Percentiles rank a stretch among this genome's conserved stretches.
These are phyloP conservation scores for Phaeolepiota aurea DNA, from an alignment of 768 basidiomycete species.

Conservation along the genomic window DNA sequence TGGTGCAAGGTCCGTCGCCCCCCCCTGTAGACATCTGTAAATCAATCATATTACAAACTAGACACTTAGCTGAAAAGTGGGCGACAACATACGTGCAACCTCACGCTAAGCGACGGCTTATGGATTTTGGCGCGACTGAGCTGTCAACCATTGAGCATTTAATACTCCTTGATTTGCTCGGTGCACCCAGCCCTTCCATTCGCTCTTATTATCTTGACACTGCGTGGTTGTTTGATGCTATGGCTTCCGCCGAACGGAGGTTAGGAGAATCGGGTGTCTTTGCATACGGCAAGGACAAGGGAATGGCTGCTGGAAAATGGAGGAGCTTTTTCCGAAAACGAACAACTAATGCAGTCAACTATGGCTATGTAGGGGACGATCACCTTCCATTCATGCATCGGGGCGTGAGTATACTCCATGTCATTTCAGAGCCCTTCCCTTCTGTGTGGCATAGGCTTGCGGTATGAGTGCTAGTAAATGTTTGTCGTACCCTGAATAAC, in stretches of 20 bases:
- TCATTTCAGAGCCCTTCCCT: conserved; percentile 89
- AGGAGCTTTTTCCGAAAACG: conserved; percentile 63
- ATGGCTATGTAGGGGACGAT: conserved; percentile 80
- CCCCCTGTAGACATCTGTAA: too few relatives aligned
- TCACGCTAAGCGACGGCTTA: conserved; percentile 47
- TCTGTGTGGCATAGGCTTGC: conserved; percentile 76
- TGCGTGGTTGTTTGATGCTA: conserved; percentile 84
- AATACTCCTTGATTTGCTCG: conserved; percentile 88
- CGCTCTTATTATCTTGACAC: conserved; percentile 82
- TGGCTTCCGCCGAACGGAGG: conserved; percentile 64
- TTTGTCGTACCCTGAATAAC: not conserved
- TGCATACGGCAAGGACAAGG: conserved; percentile 30
- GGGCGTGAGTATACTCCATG: conserved; percentile 84
- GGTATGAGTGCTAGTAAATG: conserved; percentile 34
- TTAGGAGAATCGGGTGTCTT: conserved; percentile 63
- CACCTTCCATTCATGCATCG: conserved; percentile 80
- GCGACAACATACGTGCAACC: conserved; percentile 55
- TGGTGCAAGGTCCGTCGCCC: conserved; percentile 74
- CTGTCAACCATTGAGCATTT: conserved; percentile 82
- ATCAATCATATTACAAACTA: conserved; percentile 15
- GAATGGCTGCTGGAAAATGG: conserved; percentile 42
- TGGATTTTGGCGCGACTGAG: conserved; percentile 48
- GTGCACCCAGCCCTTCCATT: conserved; percentile 65
- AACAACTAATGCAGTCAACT: conserved; percentile 22
- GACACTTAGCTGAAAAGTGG: conserved; percentile 90